Percentiles rank a stretch among this genome's conserved stretches.
Conservation (phyloP, 495 filamentous ascomycete species). For the Trichoderma reesei region DNA sequence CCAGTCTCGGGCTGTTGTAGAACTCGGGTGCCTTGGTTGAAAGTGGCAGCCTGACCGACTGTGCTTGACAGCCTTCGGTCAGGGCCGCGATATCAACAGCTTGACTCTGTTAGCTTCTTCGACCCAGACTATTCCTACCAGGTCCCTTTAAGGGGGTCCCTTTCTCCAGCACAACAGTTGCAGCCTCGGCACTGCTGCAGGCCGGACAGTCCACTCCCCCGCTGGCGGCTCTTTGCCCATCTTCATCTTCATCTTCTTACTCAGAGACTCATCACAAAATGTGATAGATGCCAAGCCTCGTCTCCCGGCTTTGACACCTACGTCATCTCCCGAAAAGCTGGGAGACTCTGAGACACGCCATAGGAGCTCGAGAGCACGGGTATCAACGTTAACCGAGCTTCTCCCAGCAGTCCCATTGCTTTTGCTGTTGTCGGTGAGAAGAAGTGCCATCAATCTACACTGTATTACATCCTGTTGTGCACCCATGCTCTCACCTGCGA, state of each 20-base stretch:
- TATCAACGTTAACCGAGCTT: slow-evolving; percentile 2
- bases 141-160: neutral
- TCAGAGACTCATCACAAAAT: too few relatives aligned
- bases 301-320: neutral
- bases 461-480: neutral
- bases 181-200: neutral
- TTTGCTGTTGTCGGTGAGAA: neutral
- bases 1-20: too few relatives aligned
- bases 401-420: neutral
- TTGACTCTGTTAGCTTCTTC: too few relatives aligned
- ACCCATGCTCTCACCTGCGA: neutral
- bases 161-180: neutral
- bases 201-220: neutral
- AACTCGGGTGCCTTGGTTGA: too few relatives aligned
- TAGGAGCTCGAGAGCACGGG: neutral
- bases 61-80: neutral
- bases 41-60: neutral
- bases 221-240: too few relatives aligned
- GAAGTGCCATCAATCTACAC: too few relatives aligned
- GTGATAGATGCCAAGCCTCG: neutral
- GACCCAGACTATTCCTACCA: too few relatives aligned
- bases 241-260: neutral
- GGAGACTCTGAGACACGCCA: neutral
- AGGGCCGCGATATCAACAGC: neutral
- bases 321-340: neutral